Conservation (phyloP, 2,329 filamentous ascomycete genomes). For the Lomentospora prolificans region DNA sequence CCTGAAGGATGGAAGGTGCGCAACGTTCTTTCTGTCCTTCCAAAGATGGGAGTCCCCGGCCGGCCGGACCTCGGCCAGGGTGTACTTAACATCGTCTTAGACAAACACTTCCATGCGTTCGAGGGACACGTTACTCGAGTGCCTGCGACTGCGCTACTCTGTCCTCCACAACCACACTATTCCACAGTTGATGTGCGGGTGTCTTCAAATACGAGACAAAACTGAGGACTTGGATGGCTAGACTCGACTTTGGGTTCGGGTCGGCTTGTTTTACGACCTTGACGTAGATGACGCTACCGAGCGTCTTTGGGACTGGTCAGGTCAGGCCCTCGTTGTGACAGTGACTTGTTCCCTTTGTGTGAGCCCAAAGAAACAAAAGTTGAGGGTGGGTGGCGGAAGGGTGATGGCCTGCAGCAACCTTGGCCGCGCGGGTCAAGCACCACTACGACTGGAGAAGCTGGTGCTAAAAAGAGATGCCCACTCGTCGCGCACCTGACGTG, state of each 20-base stretch:
- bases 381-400: neutral
- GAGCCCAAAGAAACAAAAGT: neutral
- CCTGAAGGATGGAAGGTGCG: neutral
- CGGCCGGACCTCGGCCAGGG: slow-evolving; percentile 7
- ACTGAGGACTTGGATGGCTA: neutral
- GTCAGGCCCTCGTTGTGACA: neutral
- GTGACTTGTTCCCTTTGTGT: too few species aligned
- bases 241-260: too few species aligned
- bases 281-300: neutral
- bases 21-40: neutral
- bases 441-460: neutral
- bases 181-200: neutral
- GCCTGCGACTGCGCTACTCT: too few species aligned
- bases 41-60: neutral
- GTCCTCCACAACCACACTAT: too few species aligned
- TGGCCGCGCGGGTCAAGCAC: neutral
- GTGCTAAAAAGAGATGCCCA: neutral
- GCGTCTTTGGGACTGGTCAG: neutral
- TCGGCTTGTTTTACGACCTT: neutral
- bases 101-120: neutral
- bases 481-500: neutral
- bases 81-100: neutral
- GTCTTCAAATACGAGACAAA: neutral
- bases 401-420: slow-evolving; percentile 1
- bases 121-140: neutral